Evolutionary conservation across 192 early-diverging fungal species (phyloP), one percentile per base, ranked within the genome.

Genomic region (Rhizoclosmatium globosum): DNA sequence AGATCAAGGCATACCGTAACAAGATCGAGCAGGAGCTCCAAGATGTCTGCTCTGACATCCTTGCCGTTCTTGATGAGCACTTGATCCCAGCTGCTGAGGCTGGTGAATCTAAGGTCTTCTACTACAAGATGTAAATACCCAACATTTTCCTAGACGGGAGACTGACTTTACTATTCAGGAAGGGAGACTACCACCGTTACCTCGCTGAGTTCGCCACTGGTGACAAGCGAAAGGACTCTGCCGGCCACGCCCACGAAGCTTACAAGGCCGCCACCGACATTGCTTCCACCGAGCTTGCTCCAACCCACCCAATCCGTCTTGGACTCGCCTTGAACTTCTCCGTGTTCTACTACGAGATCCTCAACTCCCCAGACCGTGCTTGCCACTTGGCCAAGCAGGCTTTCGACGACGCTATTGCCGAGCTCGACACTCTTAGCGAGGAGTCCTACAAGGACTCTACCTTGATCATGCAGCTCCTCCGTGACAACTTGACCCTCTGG

Each of bases 381-480:
- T 97, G 97, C 91, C 93, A 97, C 79, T 90, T 98, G 48, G 96
- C 96, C 86, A 96, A 98, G 88, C 92, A 94, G 82, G 96, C 98
- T 39, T 99, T 99, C 81, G 98, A 99, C 86, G 98, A 97, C 80
- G 98, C 98, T 65, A 99, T 99, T 86, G 96, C 98, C 53, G 98
- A 98, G 88, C 90, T 99, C 71, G 98, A 99, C 91, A 97, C 94
- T 76, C 92, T 99, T 69, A 95, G 92, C 85, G 98, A 99, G 87
- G 98, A 98, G 87, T 96, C 94, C 71, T 99, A 99, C 94, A 99
- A 98, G 92, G 97, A 98, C 86, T 96, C 95, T 64, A 98, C 98
- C 66, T 90, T 99, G 78, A 99, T 99, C 87, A 99, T 99, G 98
- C 98, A 99, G 89, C 91, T 99, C 69, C 89, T 99, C 82, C 92